phyloP scores from a whole-genome alignment of 108 stramenopile species.

The Nitzschia palea region DNA sequence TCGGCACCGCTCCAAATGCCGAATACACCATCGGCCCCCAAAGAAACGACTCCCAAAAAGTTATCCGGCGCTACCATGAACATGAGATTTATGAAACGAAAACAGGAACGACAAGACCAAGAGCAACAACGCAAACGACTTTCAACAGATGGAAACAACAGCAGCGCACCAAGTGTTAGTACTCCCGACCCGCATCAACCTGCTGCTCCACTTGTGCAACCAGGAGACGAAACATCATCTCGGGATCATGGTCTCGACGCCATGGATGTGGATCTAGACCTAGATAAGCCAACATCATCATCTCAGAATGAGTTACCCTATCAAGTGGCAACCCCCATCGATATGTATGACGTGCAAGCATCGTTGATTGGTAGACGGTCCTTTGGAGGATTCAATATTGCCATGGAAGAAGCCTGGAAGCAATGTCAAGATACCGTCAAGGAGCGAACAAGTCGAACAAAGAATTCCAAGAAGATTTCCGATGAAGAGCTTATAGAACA shows the following conservation, averaged over 20 bases:
- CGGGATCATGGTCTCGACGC: background rate
- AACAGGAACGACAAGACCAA: conserved; percentile 26
- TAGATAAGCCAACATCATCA: conserved; percentile 15
- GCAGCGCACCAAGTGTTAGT: background rate
- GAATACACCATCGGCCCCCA: background rate
- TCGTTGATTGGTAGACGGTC: conserved; percentile 75
- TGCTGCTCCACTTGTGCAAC: background rate
- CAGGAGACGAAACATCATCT: background rate
- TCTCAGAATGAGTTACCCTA: background rate
- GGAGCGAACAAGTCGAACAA: background rate
- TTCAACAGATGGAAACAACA: background rate
- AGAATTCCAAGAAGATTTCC: conserved; percentile 29
- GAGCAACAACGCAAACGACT: background rate
- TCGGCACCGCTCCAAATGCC: background rate
- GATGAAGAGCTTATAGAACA: conserved; percentile 74
- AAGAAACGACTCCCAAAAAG: conserved; percentile 35
- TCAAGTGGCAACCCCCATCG: conserved; percentile 44
- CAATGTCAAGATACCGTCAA: conserved; percentile 28
- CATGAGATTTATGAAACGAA: conserved; percentile 86
- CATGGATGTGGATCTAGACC: conserved; percentile 28
- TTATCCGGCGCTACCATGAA: conserved; percentile 83
- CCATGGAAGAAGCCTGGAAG: conserved; percentile 58
- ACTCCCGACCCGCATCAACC: background rate
- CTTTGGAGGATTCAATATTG: conserved; percentile 64
- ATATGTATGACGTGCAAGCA: conserved; percentile 69